These are phyloP conservation scores for Alternaria metachromatica DNA, from an alignment of 2,329 filamentous ascomycete genomes.

Conservation along the genomic window DNA sequence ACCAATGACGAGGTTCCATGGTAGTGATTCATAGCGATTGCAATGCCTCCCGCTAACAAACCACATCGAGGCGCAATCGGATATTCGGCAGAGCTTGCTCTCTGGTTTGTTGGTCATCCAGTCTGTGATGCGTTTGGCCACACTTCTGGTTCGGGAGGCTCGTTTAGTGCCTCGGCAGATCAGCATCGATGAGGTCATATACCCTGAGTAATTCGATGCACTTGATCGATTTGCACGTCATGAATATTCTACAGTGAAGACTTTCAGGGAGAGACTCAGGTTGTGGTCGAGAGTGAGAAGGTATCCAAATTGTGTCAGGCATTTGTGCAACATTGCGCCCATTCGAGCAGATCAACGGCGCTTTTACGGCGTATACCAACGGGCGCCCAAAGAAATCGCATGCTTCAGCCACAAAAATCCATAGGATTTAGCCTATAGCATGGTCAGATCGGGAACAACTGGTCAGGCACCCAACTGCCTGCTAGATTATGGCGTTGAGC, in stretches of 20 bases:
- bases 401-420: not conserved
- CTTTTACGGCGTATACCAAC: not conserved
- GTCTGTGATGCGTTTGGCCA: constrained; percentile 15
- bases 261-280: not conserved
- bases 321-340: not conserved
- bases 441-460: not conserved
- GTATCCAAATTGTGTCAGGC: not conserved
- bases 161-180: constrained; percentile 9
- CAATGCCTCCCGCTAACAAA: not conserved
- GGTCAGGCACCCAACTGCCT: constrained; percentile 1
- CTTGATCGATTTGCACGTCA: constrained; percentile 10
- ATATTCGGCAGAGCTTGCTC: constrained; percentile 7
- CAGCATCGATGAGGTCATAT: constrained; percentile 16
- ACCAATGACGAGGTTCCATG: not conserved
- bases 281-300: not conserved
- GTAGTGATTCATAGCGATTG: constrained; percentile 5
- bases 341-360: constrained; percentile 10
- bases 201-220: not conserved
- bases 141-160: constrained; percentile 1
- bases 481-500: not conserved
- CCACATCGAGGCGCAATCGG: constrained; percentile 14
- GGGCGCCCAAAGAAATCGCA: not conserved
- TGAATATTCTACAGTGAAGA: not conserved
- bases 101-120: constrained; percentile 6
- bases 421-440: not conserved